These are phyloP conservation scores for Aspergillus carbonarius DNA, from an alignment of 2,329 filamentous ascomycete species.

Conservation along the genomic window DNA sequence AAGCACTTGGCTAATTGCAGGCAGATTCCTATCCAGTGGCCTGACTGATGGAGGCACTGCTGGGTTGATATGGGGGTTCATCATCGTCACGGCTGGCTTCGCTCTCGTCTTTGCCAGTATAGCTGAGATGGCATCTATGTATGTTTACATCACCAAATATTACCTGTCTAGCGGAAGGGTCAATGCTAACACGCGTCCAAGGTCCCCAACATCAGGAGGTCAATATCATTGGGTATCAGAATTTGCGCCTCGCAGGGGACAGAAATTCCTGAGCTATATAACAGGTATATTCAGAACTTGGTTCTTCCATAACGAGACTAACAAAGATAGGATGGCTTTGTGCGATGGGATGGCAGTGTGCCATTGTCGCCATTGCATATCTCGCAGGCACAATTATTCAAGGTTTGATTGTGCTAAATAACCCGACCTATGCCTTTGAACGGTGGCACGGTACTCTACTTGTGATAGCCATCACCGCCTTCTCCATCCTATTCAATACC, in stretches of 20 bases:
- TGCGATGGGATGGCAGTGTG: constrained; percentile 47
- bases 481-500: constrained; percentile 45
- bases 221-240: constrained; percentile 46
- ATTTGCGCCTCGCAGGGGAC: constrained; percentile 43
- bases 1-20: constrained; percentile 9
- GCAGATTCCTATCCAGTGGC: constrained; percentile 30
- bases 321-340: constrained; percentile 41
- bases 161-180: neutral
- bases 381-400: constrained; percentile 48
- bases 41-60: constrained; percentile 40
- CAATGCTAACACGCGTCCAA: constrained; percentile 11
- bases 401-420: constrained; percentile 46
- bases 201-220: constrained; percentile 43
- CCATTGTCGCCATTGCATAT: constrained; percentile 45
- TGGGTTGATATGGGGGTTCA: constrained; percentile 40
- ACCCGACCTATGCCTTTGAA: constrained; percentile 41
- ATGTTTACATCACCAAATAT: constrained; percentile 9
- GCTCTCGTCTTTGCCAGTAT: constrained; percentile 39
- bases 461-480: constrained; percentile 40
- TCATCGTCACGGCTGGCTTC: constrained; percentile 34
- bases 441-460: constrained; percentile 49
- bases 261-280: constrained; percentile 48
- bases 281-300: constrained; percentile 31
- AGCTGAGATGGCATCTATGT: constrained; percentile 47
- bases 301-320: neutral